phyloP scores from a whole-genome alignment of 768 basidiomycete genomes.

The Collybiopsis luxurians region DNA sequence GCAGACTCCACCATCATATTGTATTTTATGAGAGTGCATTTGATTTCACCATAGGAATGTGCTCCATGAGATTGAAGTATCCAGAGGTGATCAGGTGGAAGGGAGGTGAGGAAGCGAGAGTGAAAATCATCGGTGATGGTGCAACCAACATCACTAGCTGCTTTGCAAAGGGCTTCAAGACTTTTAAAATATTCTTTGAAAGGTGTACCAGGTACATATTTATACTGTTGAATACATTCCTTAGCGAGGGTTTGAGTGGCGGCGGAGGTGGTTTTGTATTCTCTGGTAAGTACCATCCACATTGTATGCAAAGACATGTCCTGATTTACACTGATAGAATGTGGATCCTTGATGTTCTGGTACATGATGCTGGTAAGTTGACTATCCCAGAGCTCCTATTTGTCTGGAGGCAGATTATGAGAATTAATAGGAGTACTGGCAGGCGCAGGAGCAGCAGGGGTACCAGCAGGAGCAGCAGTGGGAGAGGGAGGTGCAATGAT shows the following conservation, averaged over 20 bases:
- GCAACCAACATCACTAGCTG: background rate
- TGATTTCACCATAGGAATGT: no score
- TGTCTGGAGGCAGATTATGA: background rate
- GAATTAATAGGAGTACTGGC: background rate
- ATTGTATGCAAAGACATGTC: background rate
- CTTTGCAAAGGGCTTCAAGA: background rate
- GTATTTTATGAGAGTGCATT: no score
- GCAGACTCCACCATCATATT: no score
- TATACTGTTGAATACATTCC: background rate
- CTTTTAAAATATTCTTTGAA: background rate
- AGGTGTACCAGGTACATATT: background rate
- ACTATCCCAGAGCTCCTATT: background rate
- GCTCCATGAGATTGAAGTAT: no score
- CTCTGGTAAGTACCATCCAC: background rate
- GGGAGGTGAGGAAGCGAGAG: no score
- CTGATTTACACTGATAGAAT: background rate
- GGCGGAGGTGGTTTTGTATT: background rate
- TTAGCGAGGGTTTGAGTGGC: background rate
- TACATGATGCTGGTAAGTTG: background rate
- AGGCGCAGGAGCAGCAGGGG: background rate
- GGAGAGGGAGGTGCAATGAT: background rate
- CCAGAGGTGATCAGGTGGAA: no score
- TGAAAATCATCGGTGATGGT: background rate
- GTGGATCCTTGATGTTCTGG: background rate
- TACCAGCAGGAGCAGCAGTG: background rate